phyloP scores from a whole-genome alignment of 768 basidiomycete genomes.

The Suillus subaureus region DNA sequence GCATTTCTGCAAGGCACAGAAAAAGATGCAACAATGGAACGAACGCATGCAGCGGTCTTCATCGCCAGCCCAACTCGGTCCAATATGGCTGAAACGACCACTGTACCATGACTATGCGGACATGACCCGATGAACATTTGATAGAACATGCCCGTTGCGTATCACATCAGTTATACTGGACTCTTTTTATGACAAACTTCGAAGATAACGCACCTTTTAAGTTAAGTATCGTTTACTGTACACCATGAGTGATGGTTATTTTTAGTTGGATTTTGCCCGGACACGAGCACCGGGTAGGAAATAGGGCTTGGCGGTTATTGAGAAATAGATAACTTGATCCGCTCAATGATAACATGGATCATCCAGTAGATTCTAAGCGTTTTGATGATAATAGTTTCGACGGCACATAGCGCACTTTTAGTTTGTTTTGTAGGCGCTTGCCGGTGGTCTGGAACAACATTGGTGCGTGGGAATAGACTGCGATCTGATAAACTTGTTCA shows the following conservation, averaged over 20 bases:
- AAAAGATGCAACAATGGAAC: conserved; percentile 29
- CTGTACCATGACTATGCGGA: conserved; percentile 14
- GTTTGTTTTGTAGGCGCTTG: too few relatives aligned
- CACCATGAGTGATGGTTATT: neutral
- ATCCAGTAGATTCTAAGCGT: neutral
- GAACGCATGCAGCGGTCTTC: conserved; percentile 29
- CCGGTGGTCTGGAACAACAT: too few relatives aligned
- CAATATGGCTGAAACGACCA: conserved; percentile 25
- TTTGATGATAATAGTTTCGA: neutral
- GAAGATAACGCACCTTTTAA: neutral
- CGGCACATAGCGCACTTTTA: too few relatives aligned
- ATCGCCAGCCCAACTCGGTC: conserved; percentile 6
- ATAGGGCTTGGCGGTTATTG: neutral
- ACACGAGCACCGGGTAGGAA: neutral
- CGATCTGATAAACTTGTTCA: neutral
- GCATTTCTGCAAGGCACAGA: conserved; percentile 19
- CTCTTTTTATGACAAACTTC: neutral
- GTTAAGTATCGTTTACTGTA: neutral
- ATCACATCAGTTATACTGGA: neutral
- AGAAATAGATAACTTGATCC: neutral
- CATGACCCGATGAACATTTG: neutral
- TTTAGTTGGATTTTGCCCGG: too few relatives aligned
- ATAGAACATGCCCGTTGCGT: neutral
- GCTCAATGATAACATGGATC: neutral
- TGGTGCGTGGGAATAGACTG: neutral